Conservation (phyloP, 2,329 filamentous ascomycete species). For the Botrytis sinoallii region DNA sequence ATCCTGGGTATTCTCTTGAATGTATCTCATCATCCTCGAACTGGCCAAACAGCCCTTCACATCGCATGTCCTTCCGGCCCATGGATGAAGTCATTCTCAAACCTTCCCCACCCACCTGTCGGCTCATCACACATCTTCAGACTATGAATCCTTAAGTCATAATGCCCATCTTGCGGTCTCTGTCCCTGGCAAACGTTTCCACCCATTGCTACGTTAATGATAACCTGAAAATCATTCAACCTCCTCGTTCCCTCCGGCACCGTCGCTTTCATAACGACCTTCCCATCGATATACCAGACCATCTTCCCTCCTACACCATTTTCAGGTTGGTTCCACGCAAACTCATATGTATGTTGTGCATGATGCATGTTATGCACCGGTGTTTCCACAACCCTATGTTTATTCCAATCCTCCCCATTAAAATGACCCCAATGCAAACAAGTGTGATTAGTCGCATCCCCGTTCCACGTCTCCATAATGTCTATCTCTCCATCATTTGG, state of each 20-base stretch:
- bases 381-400: conserved; percentile 55
- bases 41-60: background rate
- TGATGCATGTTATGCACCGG: conserved; percentile 47
- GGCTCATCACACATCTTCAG: conserved; percentile 53
- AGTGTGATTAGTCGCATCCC: conserved; percentile 51
- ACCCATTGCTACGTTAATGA: conserved; percentile 62
- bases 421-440: conserved; percentile 59
- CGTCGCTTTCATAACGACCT: conserved; percentile 53
- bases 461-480: conserved; percentile 61
- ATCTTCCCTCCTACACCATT: conserved; percentile 45
- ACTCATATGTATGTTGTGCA: conserved; percentile 51
- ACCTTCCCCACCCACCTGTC: conserved; percentile 53
- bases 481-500: conserved; percentile 59
- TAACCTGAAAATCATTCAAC: conserved; percentile 53
- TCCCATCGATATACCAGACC: conserved; percentile 59
- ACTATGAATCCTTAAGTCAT: conserved; percentile 54
- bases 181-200: conserved; percentile 55
- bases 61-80: conserved; percentile 20
- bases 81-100: conserved; percentile 49
- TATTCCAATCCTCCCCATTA: conserved; percentile 52
- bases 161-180: conserved; percentile 50
- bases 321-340: conserved; percentile 53
- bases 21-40: background rate
- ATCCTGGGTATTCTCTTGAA: background rate
- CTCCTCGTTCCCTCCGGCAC: conserved; percentile 52